Conservation (phyloP, 306 rosid species). For the Cicer chorassanicum region DNA sequence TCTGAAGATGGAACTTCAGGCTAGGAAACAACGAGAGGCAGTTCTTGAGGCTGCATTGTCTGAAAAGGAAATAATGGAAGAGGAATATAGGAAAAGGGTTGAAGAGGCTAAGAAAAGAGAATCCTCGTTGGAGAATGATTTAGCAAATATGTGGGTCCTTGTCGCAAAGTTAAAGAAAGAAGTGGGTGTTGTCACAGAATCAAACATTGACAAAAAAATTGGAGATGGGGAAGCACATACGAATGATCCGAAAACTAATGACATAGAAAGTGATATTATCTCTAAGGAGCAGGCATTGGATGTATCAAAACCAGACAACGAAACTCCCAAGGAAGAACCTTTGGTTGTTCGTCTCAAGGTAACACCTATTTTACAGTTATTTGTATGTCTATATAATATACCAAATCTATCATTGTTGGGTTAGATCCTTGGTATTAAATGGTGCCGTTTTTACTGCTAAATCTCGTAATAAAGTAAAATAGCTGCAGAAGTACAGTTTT, state of each 20-base stretch:
- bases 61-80: slow-evolving; percentile 84
- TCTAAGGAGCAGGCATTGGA: slow-evolving; percentile 55
- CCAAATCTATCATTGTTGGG: slow-evolving; percentile 23
- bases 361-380: slow-evolving; percentile 15
- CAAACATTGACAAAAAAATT: slow-evolving; percentile 53
- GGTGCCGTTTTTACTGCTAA: slow-evolving; percentile 19
- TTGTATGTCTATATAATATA: slow-evolving; percentile 15
- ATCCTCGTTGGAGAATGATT: slow-evolving; percentile 88
- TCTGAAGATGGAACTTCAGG: slow-evolving; percentile 82
- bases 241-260: slow-evolving; percentile 51
- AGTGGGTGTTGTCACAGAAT: slow-evolving; percentile 59
- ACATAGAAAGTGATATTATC: slow-evolving; percentile 43
- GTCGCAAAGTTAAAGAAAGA: slow-evolving; percentile 98
- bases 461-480: slow-evolving; percentile 7
- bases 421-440: background rate
- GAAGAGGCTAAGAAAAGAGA: slow-evolving; percentile 92
- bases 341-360: slow-evolving; percentile 92
- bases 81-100: slow-evolving; percentile 73
- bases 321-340: slow-evolving; percentile 70
- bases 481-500: slow-evolving; percentile 5
- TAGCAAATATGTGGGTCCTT: slow-evolving; percentile 99
- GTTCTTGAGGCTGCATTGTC: slow-evolving; percentile 90
- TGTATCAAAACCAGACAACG: slow-evolving; percentile 55
- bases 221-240: slow-evolving; percentile 48
- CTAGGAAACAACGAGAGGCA: slow-evolving; percentile 90